Evolutionary conservation across 371 early-diverging fungal genomes (phyloP).

Genomic region (Fennellomyces sp.): DNA sequence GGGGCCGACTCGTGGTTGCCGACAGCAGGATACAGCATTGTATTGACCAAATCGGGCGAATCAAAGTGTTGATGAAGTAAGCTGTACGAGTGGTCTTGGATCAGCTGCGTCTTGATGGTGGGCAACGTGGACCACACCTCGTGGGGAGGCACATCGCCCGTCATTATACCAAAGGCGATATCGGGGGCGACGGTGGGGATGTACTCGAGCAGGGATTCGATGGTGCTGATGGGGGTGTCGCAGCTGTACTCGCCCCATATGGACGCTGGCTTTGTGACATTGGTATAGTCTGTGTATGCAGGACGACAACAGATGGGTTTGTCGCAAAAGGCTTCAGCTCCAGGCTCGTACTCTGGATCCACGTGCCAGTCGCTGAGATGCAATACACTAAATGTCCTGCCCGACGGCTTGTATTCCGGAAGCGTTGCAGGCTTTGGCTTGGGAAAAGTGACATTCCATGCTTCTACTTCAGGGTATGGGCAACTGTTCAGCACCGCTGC

Average conservation of each 20-base stretch:
- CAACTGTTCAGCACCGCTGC: slow-evolving; percentile 47
- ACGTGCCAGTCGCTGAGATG: slow-evolving; percentile 71
- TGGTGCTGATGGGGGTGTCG: slow-evolving; percentile 50
- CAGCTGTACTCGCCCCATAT: slow-evolving; percentile 57
- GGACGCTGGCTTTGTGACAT: slow-evolving; percentile 33
- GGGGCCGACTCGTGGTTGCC: slow-evolving; percentile 63
- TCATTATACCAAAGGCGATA: slow-evolving; percentile 53
- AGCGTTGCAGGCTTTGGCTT: slow-evolving; percentile 44
- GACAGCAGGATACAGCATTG: slow-evolving; percentile 55
- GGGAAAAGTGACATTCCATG: slow-evolving; percentile 51
- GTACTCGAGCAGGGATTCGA: slow-evolving; percentile 49
- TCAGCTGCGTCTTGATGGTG: slow-evolving; percentile 34
- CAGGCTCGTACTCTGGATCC: slow-evolving; percentile 56
- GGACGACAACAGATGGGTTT: slow-evolving; percentile 62
- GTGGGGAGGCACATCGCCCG: slow-evolving; percentile 69
- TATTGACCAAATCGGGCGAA: slow-evolving; percentile 25
- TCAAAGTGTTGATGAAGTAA: slow-evolving; percentile 47
- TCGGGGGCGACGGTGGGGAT: slow-evolving; percentile 42
- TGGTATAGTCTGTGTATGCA: slow-evolving; percentile 35
- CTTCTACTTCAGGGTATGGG: slow-evolving; percentile 46
- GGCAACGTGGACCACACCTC: slow-evolving; percentile 62
- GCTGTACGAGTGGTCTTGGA: slow-evolving; percentile 40
- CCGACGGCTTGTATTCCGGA: slow-evolving; percentile 18
- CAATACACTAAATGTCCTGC: slow-evolving; percentile 47
- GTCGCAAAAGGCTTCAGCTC: slow-evolving; percentile 53